Conservation (phyloP, 202 grass and related monocot species). For the Brachypodium distachyon region DNA sequence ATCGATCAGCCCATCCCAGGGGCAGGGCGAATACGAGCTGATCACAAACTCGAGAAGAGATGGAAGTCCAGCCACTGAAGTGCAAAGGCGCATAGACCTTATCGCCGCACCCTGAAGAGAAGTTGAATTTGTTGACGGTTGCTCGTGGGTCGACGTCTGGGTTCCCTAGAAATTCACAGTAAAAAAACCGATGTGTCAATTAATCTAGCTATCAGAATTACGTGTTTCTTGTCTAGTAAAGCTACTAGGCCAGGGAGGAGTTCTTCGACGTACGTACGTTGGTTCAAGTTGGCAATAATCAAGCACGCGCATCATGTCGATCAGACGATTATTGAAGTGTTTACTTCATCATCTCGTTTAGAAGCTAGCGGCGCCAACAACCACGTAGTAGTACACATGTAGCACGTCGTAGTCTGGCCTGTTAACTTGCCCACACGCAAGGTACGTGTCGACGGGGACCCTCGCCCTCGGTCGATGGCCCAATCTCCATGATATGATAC, state of each 20-base stretch:
- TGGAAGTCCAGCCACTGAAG: neutral
- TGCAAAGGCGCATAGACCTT: neutral
- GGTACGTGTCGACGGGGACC: conserved; percentile 25
- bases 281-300: neutral
- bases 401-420: neutral
- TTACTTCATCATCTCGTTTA: neutral
- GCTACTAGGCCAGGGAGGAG: too few relatives aligned
- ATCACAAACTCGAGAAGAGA: neutral
- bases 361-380: neutral
- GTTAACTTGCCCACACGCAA: neutral
- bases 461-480: neutral
- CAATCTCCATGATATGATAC: neutral
- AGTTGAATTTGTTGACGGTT: neutral
- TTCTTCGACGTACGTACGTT: too few relatives aligned
- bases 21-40: neutral
- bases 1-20: neutral
- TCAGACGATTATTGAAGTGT: neutral
- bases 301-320: neutral
- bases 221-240: too few relatives aligned
- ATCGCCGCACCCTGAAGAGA: neutral
- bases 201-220: too few relatives aligned
- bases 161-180: neutral
- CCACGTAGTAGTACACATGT: neutral
- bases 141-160: neutral
- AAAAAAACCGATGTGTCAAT: neutral